Base-by-base conservation (phyloP, 129 eudicot species). In the Tanacetum coccineum region DNA sequence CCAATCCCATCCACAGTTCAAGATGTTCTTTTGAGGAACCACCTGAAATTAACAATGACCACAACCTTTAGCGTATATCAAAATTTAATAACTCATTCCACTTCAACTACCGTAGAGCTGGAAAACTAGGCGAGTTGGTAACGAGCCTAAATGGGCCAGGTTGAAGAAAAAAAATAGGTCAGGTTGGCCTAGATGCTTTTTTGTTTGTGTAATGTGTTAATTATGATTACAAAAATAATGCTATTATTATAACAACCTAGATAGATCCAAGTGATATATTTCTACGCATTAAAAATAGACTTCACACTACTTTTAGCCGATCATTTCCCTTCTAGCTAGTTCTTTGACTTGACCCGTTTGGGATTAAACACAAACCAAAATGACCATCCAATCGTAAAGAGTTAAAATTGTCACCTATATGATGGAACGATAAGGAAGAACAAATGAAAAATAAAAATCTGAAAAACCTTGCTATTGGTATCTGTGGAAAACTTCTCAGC, bases 1-100 rank as follows among this genome's bases (percentile, higher is more conserved):
- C n/a, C n/a, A n/a, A n/a, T n/a, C n/a, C n/a, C 97, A 87, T 87
- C 97, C 96, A 91, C 10, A 94, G 96, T 79, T 91, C 97, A 52
- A 96, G 96, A 69, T 87, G 87, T 20, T 68, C 70, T 59, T 83
- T 79, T 47, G 96, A 58, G 95, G 85, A 59, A 91, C 97, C 75
- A 74, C 51, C 97, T 87, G 70, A 50, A 78, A 59, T 48, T 8
- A 66, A 13, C 55, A 47, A 36, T 7, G 6, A 71, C 9, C 2
- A 60, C 5, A 42, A 9, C 44, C 13, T 22, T 64, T 54, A 66
- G 59, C 67, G n/a, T n/a, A n/a, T n/a, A n/a, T n/a, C n/a, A n/a
- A n/a, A n/a, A n/a, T n/a, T n/a, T n/a, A n/a, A n/a, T n/a, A n/a
- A n/a, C n/a, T n/a, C n/a, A n/a, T n/a, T n/a, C n/a, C n/a, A n/a